A percentile compares a stretch with the other conserved stretches of the same genome.
Conservation (phyloP, 2,329 filamentous ascomycete genomes). For the Nannizziopsis arthrosporioides region DNA sequence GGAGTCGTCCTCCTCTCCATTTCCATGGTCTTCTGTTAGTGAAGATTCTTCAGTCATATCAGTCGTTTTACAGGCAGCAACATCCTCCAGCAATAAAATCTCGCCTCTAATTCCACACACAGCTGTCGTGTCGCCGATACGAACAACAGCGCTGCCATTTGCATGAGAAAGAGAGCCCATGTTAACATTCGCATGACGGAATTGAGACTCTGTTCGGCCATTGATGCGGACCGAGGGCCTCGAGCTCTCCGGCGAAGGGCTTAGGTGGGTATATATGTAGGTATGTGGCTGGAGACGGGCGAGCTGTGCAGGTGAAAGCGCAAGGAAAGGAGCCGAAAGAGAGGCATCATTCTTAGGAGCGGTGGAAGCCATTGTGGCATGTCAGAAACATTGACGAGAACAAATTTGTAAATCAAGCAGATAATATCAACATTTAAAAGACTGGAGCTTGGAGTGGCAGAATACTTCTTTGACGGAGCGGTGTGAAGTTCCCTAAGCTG, state of each 20-base stretch:
- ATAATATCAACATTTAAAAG: not conserved
- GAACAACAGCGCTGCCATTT: slow-evolving; percentile 78
- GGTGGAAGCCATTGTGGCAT: slow-evolving; percentile 1
- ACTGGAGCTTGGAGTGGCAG: not conserved
- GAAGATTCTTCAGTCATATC: slow-evolving; percentile 23
- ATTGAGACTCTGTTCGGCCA: slow-evolving; percentile 58
- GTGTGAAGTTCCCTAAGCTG: too few species aligned
- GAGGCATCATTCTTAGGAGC: not conserved
- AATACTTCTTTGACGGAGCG: not conserved
- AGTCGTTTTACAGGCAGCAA: slow-evolving; percentile 44
- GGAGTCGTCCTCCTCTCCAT: slow-evolving; percentile 36
- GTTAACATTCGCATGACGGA: slow-evolving; percentile 64
- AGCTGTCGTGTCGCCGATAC: slow-evolving; percentile 81
- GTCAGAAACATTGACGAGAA: not conserved
- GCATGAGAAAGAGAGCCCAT: slow-evolving; percentile 76
- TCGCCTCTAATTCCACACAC: slow-evolving; percentile 87
- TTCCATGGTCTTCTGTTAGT: slow-evolving; percentile 21
- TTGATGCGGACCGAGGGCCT: slow-evolving; percentile 62
- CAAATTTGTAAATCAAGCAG: not conserved
- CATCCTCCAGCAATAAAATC: slow-evolving; percentile 62
- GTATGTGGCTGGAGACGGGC: slow-evolving; percentile 80
- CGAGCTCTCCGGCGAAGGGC: slow-evolving; percentile 41
- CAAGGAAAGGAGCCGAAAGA: slow-evolving; percentile 34
- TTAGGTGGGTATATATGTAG: slow-evolving; percentile 80
- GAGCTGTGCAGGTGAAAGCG: slow-evolving; percentile 56